Percentiles rank a stretch among this genome's conserved stretches.
Evolutionary conservation across 2,329 filamentous ascomycete species (phyloP).

Genomic region (Penicillium hesseltinei): DNA sequence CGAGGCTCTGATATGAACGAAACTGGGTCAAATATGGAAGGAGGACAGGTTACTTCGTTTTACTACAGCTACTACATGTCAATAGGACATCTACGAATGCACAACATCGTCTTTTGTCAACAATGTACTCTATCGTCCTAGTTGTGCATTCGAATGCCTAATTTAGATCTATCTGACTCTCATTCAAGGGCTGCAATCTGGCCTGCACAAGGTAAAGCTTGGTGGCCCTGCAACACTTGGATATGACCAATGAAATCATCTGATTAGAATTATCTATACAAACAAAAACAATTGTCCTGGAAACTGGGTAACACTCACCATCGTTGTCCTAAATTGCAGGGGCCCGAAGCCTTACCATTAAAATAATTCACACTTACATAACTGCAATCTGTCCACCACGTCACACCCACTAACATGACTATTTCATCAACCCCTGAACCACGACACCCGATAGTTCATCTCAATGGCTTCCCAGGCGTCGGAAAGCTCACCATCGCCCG

Average conservation of each 20-base stretch:
- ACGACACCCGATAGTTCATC: neutral
- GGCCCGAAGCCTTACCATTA: neutral
- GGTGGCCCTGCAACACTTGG: too few species aligned
- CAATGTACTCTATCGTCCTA: neutral
- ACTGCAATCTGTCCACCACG: neutral
- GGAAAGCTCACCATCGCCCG: neutral
- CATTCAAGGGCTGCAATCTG: neutral
- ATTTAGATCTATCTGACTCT: neutral
- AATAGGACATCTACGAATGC: slow-evolving; percentile 3
- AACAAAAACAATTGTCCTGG: too few species aligned
- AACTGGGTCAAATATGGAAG: slow-evolving; percentile 7
- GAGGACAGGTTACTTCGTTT: slow-evolving; percentile 5
- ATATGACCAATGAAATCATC: too few species aligned
- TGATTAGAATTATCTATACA: too few species aligned
- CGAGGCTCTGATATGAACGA: slow-evolving; percentile 7
- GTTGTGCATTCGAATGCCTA: neutral
- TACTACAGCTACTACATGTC: slow-evolving; percentile 1
- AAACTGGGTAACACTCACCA: too few species aligned
- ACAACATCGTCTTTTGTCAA: neutral
- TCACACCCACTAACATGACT: neutral
- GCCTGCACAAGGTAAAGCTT: too few species aligned
- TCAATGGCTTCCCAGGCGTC: neutral
- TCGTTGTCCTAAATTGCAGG: too few species aligned
- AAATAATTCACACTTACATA: neutral
- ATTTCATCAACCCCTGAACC: neutral